A percentile compares a stretch with the other conserved stretches of the same genome.
Conservation (phyloP, 2,329 filamentous ascomycete species). For the Colletotrichum godetiae region DNA sequence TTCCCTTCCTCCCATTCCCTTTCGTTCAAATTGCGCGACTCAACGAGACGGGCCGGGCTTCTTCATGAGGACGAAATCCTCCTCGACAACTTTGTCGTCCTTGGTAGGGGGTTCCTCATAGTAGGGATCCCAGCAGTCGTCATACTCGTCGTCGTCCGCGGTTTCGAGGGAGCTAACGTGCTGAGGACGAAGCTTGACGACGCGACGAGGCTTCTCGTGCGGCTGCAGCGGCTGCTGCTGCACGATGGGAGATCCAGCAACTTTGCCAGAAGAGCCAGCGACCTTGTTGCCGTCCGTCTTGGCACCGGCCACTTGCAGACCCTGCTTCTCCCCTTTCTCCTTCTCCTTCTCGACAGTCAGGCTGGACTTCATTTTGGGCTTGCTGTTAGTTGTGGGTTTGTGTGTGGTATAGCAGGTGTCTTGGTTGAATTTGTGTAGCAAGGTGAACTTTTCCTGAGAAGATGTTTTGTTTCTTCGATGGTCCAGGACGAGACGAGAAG, state of each 20-base stretch:
- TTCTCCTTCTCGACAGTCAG: not conserved
- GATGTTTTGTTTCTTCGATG: not conserved
- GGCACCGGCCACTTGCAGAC: not conserved
- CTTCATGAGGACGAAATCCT: constrained; percentile 18
- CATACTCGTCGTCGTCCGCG: constrained; percentile 29
- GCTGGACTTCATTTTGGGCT: not conserved
- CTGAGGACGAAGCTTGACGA: not conserved
- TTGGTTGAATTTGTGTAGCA: not conserved
- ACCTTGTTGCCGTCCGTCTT: not conserved
- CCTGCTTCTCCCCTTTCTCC: not conserved
- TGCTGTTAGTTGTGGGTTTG: not conserved
- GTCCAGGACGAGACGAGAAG: not conserved
- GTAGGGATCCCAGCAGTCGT: constrained; percentile 23
- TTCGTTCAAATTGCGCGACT: not conserved
- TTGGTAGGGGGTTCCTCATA: constrained; percentile 10
- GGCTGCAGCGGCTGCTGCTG: not conserved
- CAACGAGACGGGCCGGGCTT: constrained; percentile 18
- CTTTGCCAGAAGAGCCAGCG: not conserved
- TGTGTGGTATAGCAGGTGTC: not conserved
- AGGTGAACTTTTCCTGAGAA: too few species aligned
- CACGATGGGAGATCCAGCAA: not conserved
- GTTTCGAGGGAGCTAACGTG: constrained; percentile 19
- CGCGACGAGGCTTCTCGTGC: constrained; percentile 3
- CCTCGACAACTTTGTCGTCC: constrained; percentile 8
- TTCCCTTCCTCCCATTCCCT: not conserved